Percentiles rank a stretch among this genome's conserved stretches.
Conservation (phyloP, 1,139 yeast species). For the Scheffersomyces stambukii region DNA sequence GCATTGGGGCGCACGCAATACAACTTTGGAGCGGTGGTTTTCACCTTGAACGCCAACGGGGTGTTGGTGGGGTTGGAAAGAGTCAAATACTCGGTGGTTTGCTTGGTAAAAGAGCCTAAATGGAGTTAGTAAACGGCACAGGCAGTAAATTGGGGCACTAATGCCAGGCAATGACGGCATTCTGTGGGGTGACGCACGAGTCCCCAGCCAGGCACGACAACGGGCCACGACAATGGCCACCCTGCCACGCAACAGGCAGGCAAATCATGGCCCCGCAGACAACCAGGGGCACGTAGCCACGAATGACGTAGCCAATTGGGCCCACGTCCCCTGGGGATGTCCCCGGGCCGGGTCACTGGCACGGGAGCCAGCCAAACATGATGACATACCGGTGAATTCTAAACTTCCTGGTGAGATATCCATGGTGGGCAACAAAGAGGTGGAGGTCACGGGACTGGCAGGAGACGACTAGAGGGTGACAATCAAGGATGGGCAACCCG, state of each 20-base stretch:
- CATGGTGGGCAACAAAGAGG: slow-evolving; percentile 40
- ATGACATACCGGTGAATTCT: slow-evolving; percentile 68
- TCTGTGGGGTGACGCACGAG: neutral
- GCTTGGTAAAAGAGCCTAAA: slow-evolving; percentile 65
- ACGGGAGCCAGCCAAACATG: neutral
- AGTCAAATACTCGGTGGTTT: slow-evolving; percentile 64
- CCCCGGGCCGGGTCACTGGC: neutral
- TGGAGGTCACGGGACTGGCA: neutral
- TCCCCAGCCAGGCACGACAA: neutral
- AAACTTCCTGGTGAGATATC: slow-evolving; percentile 56
- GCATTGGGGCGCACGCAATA: slow-evolving; percentile 97
- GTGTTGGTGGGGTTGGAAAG: slow-evolving; percentile 63
- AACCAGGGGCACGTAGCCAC: too few relatives aligned
- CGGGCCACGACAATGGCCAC: too few relatives aligned
- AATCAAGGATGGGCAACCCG: neutral
- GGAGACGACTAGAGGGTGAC: neutral
- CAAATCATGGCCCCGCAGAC: too few relatives aligned
- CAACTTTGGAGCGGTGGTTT: slow-evolving; percentile 95
- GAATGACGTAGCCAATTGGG: slow-evolving; percentile 12
- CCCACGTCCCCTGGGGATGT: neutral
- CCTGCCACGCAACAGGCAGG: too few relatives aligned
- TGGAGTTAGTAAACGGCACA: slow-evolving; percentile 5
- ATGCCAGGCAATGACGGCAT: neutral
- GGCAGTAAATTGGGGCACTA: neutral
- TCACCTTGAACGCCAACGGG: slow-evolving; percentile 86